phyloP scores from a whole-genome alignment of 2,329 filamentous ascomycete species.

The Alternaria consortialis region DNA sequence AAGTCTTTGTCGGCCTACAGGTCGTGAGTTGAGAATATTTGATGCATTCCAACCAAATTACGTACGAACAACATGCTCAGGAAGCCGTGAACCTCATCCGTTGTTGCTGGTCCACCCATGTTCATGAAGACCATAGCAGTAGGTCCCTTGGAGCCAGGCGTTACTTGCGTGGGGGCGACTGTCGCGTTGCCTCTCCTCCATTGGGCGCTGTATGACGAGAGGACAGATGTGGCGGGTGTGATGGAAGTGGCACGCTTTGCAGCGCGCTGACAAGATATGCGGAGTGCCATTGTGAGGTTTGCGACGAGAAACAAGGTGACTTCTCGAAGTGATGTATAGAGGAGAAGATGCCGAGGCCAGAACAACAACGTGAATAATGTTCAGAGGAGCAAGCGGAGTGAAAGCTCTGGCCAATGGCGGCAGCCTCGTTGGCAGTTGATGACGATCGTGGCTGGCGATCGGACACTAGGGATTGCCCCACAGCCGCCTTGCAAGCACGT shows the following conservation, averaged over 20 bases:
- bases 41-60: slow-evolving; percentile 18
- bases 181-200: slow-evolving; percentile 51
- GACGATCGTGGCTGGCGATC: slow-evolving; percentile 39
- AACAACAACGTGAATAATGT: slow-evolving; percentile 34
- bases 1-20: slow-evolving; percentile 85
- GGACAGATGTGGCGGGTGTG: slow-evolving; percentile 37
- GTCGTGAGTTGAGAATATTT: slow-evolving; percentile 25
- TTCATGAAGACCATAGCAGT: slow-evolving; percentile 99
- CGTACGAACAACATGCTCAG: slow-evolving; percentile 90
- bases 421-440: slow-evolving; percentile 25
- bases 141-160: slow-evolving; percentile 75
- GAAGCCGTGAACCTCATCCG: slow-evolving; percentile 87
- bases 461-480: slow-evolving; percentile 15
- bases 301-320: slow-evolving; percentile 28
- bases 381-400: slow-evolving; percentile 22
- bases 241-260: slow-evolving; percentile 44
- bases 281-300: slow-evolving; percentile 51
- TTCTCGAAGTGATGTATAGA: not conserved
- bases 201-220: slow-evolving; percentile 45
- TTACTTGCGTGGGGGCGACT: slow-evolving; percentile 79
- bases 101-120: slow-evolving; percentile 94
- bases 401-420: slow-evolving; percentile 39
- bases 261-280: slow-evolving; percentile 44
- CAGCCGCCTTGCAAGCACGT: slow-evolving; percentile 21
- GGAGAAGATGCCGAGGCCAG: slow-evolving; percentile 27